A percentile compares a stretch with the other conserved stretches of the same genome.
These are phyloP conservation scores for Reticulascus tulasneorum DNA, from an alignment of 2,329 filamentous ascomycete genomes.

Conservation along the genomic window DNA sequence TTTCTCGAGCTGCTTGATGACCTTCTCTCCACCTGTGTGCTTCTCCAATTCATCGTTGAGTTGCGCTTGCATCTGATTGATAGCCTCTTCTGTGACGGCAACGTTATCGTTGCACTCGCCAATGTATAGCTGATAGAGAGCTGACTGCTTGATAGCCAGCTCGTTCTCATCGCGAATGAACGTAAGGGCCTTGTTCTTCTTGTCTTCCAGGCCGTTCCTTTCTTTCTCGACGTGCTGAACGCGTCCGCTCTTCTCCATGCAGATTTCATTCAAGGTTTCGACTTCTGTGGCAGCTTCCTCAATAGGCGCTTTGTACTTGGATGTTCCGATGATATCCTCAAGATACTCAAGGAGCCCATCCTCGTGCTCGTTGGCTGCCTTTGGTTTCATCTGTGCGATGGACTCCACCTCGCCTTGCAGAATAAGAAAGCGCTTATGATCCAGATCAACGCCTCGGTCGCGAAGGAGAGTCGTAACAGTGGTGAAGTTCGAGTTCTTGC, in stretches of 20 bases:
- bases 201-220: constrained; percentile 86
- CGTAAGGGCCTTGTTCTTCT: constrained; percentile 89
- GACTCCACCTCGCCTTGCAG: constrained; percentile 97
- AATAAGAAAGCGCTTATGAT: constrained; percentile 97
- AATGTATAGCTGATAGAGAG: constrained; percentile 88
- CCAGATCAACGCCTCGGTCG: constrained; percentile 86
- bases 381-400: constrained; percentile 98
- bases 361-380: constrained; percentile 91
- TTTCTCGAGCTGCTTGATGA: constrained; percentile 86
- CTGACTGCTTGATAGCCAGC: constrained; percentile 80
- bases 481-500: constrained; percentile 85
- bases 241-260: constrained; percentile 88
- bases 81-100: constrained; percentile 81
- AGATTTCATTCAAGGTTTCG: constrained; percentile 89
- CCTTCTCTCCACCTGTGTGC: constrained; percentile 82
- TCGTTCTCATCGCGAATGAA: constrained; percentile 94
- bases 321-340: constrained; percentile 97
- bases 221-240: constrained; percentile 99
- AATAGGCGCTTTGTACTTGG: constrained; percentile 95
- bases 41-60: constrained; percentile 86
- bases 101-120: constrained; percentile 87
- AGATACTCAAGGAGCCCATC: constrained; percentile 95
- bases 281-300: constrained; percentile 90
- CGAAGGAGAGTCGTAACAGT: constrained; percentile 82
- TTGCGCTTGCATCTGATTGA: constrained; percentile 83